Conservation (phyloP, 352 stramenopile species). For the Globisporangium spinosum region DNA sequence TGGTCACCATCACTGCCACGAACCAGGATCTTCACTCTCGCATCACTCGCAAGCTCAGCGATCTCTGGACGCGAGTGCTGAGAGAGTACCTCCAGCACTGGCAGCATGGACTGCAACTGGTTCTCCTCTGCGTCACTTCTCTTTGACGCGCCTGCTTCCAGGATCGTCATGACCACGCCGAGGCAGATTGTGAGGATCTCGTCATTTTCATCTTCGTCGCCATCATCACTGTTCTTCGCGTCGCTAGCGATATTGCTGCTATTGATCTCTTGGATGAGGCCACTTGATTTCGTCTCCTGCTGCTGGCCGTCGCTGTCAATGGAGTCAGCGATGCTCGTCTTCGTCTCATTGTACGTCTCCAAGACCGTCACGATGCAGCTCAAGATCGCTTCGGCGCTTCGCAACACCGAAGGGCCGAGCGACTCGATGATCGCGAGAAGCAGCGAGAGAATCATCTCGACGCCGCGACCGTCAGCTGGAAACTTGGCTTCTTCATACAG, state of each 20-base stretch:
- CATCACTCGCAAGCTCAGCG: slow-evolving; percentile 64
- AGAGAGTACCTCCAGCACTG: slow-evolving; percentile 60
- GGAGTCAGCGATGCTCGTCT: neutral
- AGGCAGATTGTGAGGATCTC: slow-evolving; percentile 81
- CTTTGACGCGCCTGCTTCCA: slow-evolving; percentile 53
- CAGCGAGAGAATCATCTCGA: slow-evolving; percentile 61
- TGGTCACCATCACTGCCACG: slow-evolving; percentile 21
- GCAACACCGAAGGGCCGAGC: slow-evolving; percentile 68
- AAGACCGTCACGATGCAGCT: slow-evolving; percentile 72
- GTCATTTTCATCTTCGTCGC: slow-evolving; percentile 48
- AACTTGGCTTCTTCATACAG: slow-evolving; percentile 37
- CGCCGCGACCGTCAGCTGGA: slow-evolving; percentile 28
- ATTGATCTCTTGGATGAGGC: slow-evolving; percentile 14
- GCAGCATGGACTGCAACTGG: slow-evolving; percentile 55
- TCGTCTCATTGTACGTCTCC: slow-evolving; percentile 43
- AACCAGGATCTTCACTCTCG: slow-evolving; percentile 61
- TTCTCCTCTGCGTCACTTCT: slow-evolving; percentile 53
- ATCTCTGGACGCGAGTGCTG: slow-evolving; percentile 49
- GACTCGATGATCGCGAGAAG: slow-evolving; percentile 70
- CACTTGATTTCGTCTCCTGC: neutral
- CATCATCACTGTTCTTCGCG: slow-evolving; percentile 9
- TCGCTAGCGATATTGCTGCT: neutral
- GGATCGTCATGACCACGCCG: slow-evolving; percentile 71
- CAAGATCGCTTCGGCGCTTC: slow-evolving; percentile 57
- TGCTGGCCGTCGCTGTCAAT: neutral